Conservation (phyloP, 768 basidiomycete genomes). For the Serendipita sp. region DNA sequence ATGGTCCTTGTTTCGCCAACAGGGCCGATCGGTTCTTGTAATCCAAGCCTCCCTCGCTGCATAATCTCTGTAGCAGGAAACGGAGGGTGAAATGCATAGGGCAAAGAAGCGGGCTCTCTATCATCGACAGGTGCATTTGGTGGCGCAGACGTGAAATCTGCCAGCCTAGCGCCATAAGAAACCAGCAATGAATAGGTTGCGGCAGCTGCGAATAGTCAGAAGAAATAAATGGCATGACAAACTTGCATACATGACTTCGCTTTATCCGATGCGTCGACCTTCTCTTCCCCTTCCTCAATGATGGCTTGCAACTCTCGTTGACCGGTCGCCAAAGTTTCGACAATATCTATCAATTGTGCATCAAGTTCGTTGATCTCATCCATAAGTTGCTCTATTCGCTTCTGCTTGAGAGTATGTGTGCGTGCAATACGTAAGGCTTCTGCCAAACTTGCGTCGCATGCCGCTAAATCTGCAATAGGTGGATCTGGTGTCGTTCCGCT, state of each 20-base stretch:
- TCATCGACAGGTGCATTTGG: constrained; percentile 70
- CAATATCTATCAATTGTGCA: constrained; percentile 49
- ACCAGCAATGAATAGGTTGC: constrained; percentile 72
- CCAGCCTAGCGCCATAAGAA: constrained; percentile 70
- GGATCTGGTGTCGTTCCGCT: not conserved
- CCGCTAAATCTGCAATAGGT: not conserved
- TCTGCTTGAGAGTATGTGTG: constrained; percentile 59
- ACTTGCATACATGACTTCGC: constrained; percentile 50
- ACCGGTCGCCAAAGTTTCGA: constrained; percentile 44
- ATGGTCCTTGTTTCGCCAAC: constrained; percentile 72
- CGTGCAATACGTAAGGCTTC: constrained; percentile 47
- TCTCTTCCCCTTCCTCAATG: constrained; percentile 59
- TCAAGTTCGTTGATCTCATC: constrained; percentile 56
- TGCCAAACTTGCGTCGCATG: constrained; percentile 48
- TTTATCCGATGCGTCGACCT: constrained; percentile 49
- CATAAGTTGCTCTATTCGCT: constrained; percentile 55
- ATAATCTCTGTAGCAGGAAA: constrained; percentile 88
- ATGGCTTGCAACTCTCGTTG: constrained; percentile 52
- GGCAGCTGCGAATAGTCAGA: constrained; percentile 30
- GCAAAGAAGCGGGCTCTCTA: constrained; percentile 57
- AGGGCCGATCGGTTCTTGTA: constrained; percentile 60
- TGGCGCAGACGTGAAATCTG: constrained; percentile 75
- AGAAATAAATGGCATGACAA: not conserved
- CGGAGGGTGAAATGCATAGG: constrained; percentile 69
- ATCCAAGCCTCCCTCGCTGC: constrained; percentile 64